These are phyloP conservation scores for Thalassiosira ordinaria DNA, from an alignment of 352 stramenopile species.

Conservation along the genomic window DNA sequence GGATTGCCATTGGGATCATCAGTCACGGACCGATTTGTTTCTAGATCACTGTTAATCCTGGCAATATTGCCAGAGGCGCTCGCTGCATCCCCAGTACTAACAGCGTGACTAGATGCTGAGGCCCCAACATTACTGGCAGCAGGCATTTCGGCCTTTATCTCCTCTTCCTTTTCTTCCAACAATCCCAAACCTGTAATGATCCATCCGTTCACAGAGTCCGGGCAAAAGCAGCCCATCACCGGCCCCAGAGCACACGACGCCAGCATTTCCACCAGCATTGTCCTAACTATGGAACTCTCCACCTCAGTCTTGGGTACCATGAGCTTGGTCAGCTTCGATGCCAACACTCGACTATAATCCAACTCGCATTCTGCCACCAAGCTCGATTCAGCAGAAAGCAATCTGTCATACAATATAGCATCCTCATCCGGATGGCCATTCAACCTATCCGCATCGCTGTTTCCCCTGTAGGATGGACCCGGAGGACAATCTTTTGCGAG, in stretches of 20 bases:
- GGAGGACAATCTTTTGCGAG: slow-evolving; percentile 72
- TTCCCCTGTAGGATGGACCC: slow-evolving; percentile 45
- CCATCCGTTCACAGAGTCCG: slow-evolving; percentile 78
- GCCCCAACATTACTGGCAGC: background rate
- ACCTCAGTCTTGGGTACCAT: slow-evolving; percentile 70
- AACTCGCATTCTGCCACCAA: slow-evolving; percentile 81
- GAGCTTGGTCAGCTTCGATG: slow-evolving; percentile 64
- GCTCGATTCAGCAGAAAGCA: slow-evolving; percentile 62
- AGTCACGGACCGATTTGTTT: slow-evolving; percentile 23
- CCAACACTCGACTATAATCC: slow-evolving; percentile 84
- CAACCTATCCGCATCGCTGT: slow-evolving; percentile 44
- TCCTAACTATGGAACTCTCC: slow-evolving; percentile 64
- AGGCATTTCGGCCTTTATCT: background rate
- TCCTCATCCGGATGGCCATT: slow-evolving; percentile 60
- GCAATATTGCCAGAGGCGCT: background rate
- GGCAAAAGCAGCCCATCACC: slow-evolving; percentile 77
- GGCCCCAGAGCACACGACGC: slow-evolving; percentile 66
- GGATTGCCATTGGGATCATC: slow-evolving; percentile 5
- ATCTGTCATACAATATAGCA: slow-evolving; percentile 70
- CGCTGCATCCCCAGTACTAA: slow-evolving; percentile 2
- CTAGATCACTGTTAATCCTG: slow-evolving; percentile 23
- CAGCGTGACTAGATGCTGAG: slow-evolving; percentile 11
- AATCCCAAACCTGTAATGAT: slow-evolving; percentile 57
- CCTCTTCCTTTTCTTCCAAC: slow-evolving; percentile 28
- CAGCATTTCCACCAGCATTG: slow-evolving; percentile 79